These are phyloP conservation scores for Colletotrichum nymphaeae DNA, from an alignment of 2,329 filamentous ascomycete species.

Conservation along the genomic window DNA sequence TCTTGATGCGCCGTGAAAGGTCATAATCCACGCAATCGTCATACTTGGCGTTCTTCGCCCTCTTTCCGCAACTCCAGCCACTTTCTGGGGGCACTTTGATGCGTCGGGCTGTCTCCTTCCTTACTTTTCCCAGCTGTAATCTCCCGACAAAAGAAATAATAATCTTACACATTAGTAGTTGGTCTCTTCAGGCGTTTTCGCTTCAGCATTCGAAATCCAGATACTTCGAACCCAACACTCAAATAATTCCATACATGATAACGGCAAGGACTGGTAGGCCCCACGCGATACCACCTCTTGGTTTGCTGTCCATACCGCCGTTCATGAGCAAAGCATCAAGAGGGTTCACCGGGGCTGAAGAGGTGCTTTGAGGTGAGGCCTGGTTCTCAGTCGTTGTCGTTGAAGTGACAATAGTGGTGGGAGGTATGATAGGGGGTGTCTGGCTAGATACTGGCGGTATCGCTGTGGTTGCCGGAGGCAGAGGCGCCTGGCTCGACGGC, in stretches of 20 bases:
- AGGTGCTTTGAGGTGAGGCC: slow-evolving; percentile 1
- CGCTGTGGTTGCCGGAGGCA: slow-evolving; percentile 6
- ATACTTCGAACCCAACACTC: neutral
- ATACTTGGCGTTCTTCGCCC: neutral
- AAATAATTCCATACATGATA: neutral
- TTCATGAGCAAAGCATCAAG: slow-evolving; percentile 28
- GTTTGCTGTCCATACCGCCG: neutral
- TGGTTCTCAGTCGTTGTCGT: neutral
- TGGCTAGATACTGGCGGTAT: neutral
- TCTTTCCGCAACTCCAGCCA: neutral
- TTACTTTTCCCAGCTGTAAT: neutral
- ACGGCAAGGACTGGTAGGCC: neutral
- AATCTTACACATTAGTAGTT: slow-evolving; percentile 30
- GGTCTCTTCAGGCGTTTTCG: neutral
- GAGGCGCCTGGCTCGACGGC: slow-evolving; percentile 1
- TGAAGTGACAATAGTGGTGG: neutral
- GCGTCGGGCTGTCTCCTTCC: neutral
- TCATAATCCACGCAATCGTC: slow-evolving; percentile 21
- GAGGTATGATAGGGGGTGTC: neutral
- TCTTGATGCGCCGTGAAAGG: slow-evolving; percentile 10
- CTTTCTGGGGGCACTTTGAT: neutral
- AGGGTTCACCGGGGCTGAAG: slow-evolving; percentile 20
- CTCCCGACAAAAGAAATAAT: slow-evolving; percentile 13
- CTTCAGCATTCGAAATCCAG: neutral
- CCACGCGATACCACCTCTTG: neutral